Evolutionary conservation across 2,329 filamentous ascomycete genomes (phyloP).

Genomic region (Aureobasidium mangrovei): DNA sequence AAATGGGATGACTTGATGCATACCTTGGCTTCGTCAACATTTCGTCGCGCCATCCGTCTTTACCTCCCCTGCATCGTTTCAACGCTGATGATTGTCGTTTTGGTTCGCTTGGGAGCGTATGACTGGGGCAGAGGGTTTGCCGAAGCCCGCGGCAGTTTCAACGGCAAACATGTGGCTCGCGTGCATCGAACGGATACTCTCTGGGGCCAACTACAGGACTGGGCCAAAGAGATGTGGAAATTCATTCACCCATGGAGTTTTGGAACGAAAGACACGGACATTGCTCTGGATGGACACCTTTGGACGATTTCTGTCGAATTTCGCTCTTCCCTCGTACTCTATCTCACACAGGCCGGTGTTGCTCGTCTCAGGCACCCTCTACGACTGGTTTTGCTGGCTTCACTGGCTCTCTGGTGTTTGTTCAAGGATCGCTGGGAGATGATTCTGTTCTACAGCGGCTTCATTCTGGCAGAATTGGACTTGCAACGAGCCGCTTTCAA

Average conservation of each 20-base stretch:
- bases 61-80: constrained; percentile 17
- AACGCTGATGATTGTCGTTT: constrained; percentile 17
- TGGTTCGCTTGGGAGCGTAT: constrained; percentile 8
- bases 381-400: constrained; percentile 36
- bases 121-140: constrained; percentile 15
- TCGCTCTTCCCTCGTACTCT: constrained; percentile 50
- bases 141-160: constrained; percentile 7
- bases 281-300: constrained; percentile 40
- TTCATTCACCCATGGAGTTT: constrained; percentile 12
- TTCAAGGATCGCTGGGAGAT: constrained; percentile 46
- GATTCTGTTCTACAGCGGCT: constrained; percentile 46
- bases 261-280: not conserved
- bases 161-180: constrained; percentile 11
- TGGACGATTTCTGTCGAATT: constrained; percentile 44
- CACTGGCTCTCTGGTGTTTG: constrained; percentile 39
- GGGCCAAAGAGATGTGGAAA: constrained; percentile 31
- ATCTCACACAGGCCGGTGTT: constrained; percentile 42
- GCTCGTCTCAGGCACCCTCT: constrained; percentile 2
- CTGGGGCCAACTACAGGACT: constrained; percentile 18
- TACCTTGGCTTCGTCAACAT: constrained; percentile 16
- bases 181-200: not conserved
- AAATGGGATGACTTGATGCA: constrained; percentile 24
- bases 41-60: constrained; percentile 17
- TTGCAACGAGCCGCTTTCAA: constrained; percentile 18
- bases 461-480: constrained; percentile 48